phyloP scores from a whole-genome alignment of 2,329 filamentous ascomycete genomes.

The Monosporascus cannonballus region DNA sequence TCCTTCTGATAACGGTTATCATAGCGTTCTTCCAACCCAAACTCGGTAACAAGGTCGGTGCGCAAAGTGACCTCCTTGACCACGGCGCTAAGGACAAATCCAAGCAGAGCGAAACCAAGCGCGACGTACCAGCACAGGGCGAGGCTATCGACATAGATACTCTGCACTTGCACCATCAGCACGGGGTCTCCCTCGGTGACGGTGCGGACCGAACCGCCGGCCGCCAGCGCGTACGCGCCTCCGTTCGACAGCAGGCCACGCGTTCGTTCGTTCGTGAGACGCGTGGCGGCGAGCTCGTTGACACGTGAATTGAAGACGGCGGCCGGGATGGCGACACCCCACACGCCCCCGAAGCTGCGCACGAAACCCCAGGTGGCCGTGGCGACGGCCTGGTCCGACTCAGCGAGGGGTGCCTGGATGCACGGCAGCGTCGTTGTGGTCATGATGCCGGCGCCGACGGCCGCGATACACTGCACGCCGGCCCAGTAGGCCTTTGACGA shows the following conservation, averaged over 20 bases:
- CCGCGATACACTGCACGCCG: constrained; percentile 27
- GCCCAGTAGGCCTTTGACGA: constrained; percentile 27
- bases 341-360: constrained; percentile 31
- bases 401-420: constrained; percentile 24
- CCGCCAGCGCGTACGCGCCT: background rate
- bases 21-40: no score
- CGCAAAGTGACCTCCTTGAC: no score
- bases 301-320: constrained; percentile 24
- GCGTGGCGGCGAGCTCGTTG: background rate
- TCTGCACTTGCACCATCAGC: background rate
- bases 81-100: no score
- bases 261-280: no score
- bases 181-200: background rate
- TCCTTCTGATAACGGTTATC: no score
- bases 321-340: constrained; percentile 32
- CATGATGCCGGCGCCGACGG: constrained; percentile 30
- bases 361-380: constrained; percentile 30
- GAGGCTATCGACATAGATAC: background rate
- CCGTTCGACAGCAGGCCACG: background rate
- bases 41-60: no score
- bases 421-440: constrained; percentile 30
- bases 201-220: background rate
- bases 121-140: background rate
- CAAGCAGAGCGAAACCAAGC: background rate
- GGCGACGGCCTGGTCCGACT: constrained; percentile 21